These are phyloP conservation scores for Paecilomyces sp. DNA, from an alignment of 2,329 filamentous ascomycete genomes.

Conservation along the genomic window DNA sequence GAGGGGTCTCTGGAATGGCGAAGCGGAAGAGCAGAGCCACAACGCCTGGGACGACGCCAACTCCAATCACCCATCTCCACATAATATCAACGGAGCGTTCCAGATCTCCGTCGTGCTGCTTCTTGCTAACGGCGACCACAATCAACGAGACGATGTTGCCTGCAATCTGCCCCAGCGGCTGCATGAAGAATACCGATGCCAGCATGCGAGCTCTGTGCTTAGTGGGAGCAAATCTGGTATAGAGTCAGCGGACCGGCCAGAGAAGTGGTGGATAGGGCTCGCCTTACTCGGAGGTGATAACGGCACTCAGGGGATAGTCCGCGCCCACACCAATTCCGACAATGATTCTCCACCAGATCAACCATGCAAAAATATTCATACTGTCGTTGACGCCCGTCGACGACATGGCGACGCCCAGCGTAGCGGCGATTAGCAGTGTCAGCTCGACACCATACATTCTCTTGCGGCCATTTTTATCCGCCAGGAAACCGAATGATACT, in stretches of 20 bases:
- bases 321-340: slow-evolving; percentile 55
- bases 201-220: slow-evolving; percentile 62
- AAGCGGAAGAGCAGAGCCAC: slow-evolving; percentile 61
- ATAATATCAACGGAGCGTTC: slow-evolving; percentile 49
- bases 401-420: slow-evolving; percentile 40
- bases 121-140: slow-evolving; percentile 26
- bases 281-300: slow-evolving; percentile 60
- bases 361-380: slow-evolving; percentile 39
- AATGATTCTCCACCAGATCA: slow-evolving; percentile 42
- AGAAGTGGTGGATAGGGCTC: neutral
- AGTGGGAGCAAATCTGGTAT: slow-evolving; percentile 42
- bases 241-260: neutral
- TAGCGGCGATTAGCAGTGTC: slow-evolving; percentile 40
- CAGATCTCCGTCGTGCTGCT: slow-evolving; percentile 18
- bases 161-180: slow-evolving; percentile 59
- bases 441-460: slow-evolving; percentile 47
- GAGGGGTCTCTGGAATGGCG: slow-evolving; percentile 58
- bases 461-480: slow-evolving; percentile 42
- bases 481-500: slow-evolving; percentile 40
- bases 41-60: slow-evolving; percentile 57
- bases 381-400: slow-evolving; percentile 35
- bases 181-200: slow-evolving; percentile 62
- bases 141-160: slow-evolving; percentile 55
- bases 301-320: slow-evolving; percentile 60
- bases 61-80: slow-evolving; percentile 61